Conservation (phyloP, 306 rosid genomes). For the Vicia sativa region DNA sequence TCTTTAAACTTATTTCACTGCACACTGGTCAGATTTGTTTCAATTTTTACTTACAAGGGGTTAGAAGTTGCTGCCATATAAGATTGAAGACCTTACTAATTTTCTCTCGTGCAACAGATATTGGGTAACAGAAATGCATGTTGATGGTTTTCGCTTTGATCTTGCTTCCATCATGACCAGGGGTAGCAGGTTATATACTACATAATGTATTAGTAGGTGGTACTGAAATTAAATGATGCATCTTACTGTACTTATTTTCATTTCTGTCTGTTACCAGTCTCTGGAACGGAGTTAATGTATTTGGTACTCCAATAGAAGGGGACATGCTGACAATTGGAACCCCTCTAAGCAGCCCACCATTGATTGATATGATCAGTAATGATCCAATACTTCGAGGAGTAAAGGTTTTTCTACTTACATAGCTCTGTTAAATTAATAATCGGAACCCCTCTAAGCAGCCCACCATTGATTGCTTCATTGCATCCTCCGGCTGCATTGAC, state of each 20-base stretch:
- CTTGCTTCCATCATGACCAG: conserved; percentile 97
- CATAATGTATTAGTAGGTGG: conserved; percentile 21
- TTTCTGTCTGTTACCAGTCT: conserved; percentile 62
- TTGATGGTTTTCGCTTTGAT: conserved; percentile 99
- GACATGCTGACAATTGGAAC: conserved; percentile 77
- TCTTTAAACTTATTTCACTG: background rate
- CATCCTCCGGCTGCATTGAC: background rate
- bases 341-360: conserved; percentile 84
- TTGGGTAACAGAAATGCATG: conserved; percentile 96
- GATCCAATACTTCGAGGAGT: conserved; percentile 88
- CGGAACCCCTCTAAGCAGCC: background rate
- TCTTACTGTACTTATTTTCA: conserved; percentile 40
- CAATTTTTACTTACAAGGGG: conserved; percentile 3
- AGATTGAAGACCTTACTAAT: conserved; percentile 38
- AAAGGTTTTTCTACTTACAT: conserved; percentile 63
- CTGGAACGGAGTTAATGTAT: conserved; percentile 77
- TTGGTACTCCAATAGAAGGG: conserved; percentile 71
- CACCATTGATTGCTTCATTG: background rate
- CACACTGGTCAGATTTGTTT: conserved; percentile 36
- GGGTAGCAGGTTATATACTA: conserved; percentile 75
- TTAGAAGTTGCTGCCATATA: conserved; percentile 22
- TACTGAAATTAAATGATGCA: conserved; percentile 26
- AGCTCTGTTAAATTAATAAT: conserved; percentile 20
- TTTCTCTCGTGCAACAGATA: conserved; percentile 60
- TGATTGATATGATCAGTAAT: conserved; percentile 85